These are phyloP conservation scores for Acrodontium crateriforme DNA, from an alignment of 2,329 filamentous ascomycete genomes.

Conservation along the genomic window DNA sequence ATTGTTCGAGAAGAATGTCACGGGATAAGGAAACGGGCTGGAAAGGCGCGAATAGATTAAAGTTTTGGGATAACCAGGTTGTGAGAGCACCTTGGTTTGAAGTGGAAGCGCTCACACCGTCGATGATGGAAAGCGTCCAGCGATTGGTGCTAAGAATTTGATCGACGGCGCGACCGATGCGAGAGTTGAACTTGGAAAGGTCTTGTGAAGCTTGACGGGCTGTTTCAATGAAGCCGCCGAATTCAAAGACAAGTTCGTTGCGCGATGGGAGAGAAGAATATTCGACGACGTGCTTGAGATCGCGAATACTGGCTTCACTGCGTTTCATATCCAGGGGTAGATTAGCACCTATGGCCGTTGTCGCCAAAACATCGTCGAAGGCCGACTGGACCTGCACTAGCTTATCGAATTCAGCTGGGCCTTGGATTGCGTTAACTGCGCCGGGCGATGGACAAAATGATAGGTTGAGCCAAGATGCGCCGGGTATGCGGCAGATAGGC, in stretches of 20 bases:
- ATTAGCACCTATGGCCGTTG: constrained; percentile 49
- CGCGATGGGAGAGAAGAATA: constrained; percentile 54
- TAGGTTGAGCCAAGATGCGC: constrained; percentile 45
- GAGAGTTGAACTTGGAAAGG: constrained; percentile 61
- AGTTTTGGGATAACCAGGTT: constrained; percentile 28
- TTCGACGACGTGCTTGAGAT: constrained; percentile 57
- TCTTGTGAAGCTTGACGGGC: constrained; percentile 51
- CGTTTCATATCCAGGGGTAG: constrained; percentile 69
- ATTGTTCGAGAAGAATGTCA: constrained; percentile 54
- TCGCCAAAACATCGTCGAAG: constrained; percentile 62
- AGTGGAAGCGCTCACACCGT: constrained; percentile 40
- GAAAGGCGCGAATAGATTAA: constrained; percentile 46
- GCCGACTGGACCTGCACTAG: constrained; percentile 61
- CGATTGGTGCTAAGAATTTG: constrained; percentile 60
- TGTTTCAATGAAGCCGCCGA: constrained; percentile 60
- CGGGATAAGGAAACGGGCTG: constrained; percentile 45
- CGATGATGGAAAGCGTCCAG: constrained; percentile 58
- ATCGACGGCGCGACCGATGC: constrained; percentile 61
- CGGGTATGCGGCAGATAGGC: constrained; percentile 57
- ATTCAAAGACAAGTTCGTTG: constrained; percentile 60
- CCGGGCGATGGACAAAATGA: constrained; percentile 42
- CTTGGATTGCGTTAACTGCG: constrained; percentile 11
- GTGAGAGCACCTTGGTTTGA: constrained; percentile 25
- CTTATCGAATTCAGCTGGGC: constrained; percentile 53
- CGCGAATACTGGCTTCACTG: constrained; percentile 59